phyloP scores from a whole-genome alignment of 495 filamentous ascomycete genomes.

The Bathelium albidoporum region DNA sequence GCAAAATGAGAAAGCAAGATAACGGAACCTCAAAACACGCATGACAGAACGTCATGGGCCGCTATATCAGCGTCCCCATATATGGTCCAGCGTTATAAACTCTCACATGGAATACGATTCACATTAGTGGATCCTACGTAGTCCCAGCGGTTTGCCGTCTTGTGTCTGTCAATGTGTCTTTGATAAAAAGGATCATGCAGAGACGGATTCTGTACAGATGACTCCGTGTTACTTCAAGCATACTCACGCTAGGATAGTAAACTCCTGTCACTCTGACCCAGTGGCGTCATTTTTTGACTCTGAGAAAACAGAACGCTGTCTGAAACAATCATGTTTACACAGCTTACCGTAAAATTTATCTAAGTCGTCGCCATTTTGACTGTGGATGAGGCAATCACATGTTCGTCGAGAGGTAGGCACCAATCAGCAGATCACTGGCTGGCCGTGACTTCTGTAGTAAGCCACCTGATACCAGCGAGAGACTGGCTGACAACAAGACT shows the following conservation, averaged over 20 bases:
- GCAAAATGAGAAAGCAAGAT: conserved; percentile 1
- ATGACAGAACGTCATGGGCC: neutral
- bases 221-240: neutral
- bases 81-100: neutral
- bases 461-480: neutral
- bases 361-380: neutral
- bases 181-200: neutral
- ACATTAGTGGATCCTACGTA: neutral
- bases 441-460: neutral
- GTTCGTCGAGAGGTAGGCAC: neutral
- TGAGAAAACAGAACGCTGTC: too few relatives aligned
- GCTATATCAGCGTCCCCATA: neutral
- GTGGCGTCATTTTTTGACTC: too few relatives aligned
- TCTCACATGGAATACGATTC: neutral
- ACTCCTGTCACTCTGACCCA: too few relatives aligned
- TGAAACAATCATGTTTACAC: too few relatives aligned
- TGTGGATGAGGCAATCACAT: neutral
- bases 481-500: neutral
- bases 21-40: neutral
- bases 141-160: neutral
- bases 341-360: neutral
- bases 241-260: too few relatives aligned
- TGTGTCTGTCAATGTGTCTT: neutral
- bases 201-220: neutral
- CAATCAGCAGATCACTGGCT: neutral